Conservation (phyloP, 805 yeast genomes). For the Candida morakotiae region DNA sequence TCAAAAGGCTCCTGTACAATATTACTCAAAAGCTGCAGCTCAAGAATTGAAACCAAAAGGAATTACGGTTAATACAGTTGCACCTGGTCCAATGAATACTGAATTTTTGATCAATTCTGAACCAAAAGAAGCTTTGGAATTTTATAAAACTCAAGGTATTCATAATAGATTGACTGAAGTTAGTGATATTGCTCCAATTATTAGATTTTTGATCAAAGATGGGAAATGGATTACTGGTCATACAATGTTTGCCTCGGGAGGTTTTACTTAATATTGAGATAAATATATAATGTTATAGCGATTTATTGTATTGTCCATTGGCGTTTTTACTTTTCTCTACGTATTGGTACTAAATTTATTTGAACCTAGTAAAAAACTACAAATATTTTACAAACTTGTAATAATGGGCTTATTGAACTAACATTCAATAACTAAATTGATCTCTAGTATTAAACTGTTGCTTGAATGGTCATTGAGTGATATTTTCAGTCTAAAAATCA, state of each 20-base stretch:
- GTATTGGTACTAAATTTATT: no score
- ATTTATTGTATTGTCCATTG: no score
- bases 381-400: no score
- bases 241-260: conserved; percentile 56
- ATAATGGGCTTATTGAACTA: no score
- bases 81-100: conserved; percentile 68
- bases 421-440: no score
- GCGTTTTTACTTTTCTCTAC: no score
- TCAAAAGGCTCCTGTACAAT: conserved; percentile 53
- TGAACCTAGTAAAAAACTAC: no score
- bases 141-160: conserved; percentile 49
- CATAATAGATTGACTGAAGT: conserved; percentile 52
- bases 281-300: not conserved
- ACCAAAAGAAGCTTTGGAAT: conserved; percentile 46
- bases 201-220: conserved; percentile 56
- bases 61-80: conserved; percentile 52
- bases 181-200: conserved; percentile 60
- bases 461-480: no score
- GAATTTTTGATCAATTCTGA: conserved; percentile 65
- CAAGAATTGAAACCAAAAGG: conserved; percentile 46
- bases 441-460: no score
- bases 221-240: conserved; percentile 73
- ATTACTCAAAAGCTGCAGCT: conserved; percentile 49
- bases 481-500: no score
- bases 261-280: not conserved